Evolutionary conservation across 345 rosid genomes (phyloP), one percentile per base, ranked within the genome.

Genomic region (Orychophragmus violaceus): DNA sequence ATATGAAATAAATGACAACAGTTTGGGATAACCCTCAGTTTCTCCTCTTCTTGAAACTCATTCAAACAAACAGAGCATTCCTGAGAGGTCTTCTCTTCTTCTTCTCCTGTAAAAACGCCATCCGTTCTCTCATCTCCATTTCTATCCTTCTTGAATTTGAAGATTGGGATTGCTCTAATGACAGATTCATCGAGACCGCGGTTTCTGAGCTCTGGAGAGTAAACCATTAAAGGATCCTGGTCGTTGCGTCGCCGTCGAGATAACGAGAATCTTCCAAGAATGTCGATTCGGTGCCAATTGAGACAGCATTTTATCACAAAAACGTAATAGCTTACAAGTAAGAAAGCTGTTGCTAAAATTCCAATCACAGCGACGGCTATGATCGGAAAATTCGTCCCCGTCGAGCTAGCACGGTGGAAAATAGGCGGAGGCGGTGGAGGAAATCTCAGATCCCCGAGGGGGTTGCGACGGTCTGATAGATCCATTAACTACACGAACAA

Each of bases 301-400:
- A 93, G 91, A 74, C 97, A 87, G 68, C 98, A 93, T 72, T 90
- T 90, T 73, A 93, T 88, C 12, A 82, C 91, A 5, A 90, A 93
- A 66, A 93, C 55, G 62, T 90, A 90, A 59, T 93, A 93, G 82
- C 98, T 81, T 21, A 93, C 86, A 2, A 93, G 84, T 78, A 93
- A 75, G 66, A 90, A 88, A 33, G 85, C 87, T 2, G 94, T 90
- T 45, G 96, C 94, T 5, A 90, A 49, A 69, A 93, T 93, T 41
- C 97, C 98, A 12, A 93, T 83, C 9, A 88, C 73, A 4, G 96
- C 88, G 17, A 93, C 72, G 44, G 83, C 87, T 72, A 93, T 78
- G 62, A 93, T 85, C 4, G 98, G 96, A 5, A 71, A 64, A 21
- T 45, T 64, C 5, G 76, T 36, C 3, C 70, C 64, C n/a, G 76